A percentile compares a stretch with the other conserved stretches of the same genome.
Evolutionary conservation across 345 rosid genomes (phyloP).

Genomic region (Rhizophora mangle): DNA sequence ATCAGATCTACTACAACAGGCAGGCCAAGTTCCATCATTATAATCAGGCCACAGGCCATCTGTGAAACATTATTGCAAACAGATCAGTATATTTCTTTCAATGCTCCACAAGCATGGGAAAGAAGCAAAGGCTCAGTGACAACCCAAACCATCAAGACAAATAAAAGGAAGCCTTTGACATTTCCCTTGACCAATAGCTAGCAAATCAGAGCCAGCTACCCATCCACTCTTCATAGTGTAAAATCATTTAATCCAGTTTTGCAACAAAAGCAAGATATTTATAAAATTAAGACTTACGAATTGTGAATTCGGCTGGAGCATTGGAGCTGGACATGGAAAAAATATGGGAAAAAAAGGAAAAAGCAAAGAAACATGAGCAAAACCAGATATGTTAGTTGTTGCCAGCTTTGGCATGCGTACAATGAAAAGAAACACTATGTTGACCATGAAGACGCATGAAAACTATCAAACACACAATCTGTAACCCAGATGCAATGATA

Average conservation of each 20-base stretch:
- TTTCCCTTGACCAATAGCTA: too few relatives aligned
- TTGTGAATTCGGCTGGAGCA: conserved; percentile 75
- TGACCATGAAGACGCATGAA: background rate
- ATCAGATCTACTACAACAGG: conserved; percentile 57
- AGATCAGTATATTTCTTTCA: conserved; percentile 6
- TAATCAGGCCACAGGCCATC: conserved; percentile 99
- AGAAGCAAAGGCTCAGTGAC: background rate
- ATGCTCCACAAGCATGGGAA: background rate
- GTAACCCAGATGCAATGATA: background rate
- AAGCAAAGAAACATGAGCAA: background rate
- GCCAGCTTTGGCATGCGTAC: background rate
- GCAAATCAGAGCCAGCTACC: background rate
- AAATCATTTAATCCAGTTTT: background rate
- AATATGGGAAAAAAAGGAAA: background rate
- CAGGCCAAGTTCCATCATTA: conserved; percentile 91
- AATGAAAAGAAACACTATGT: background rate
- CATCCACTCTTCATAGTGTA: background rate
- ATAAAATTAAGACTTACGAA: conserved; percentile 58
- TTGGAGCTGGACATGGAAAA: conserved; percentile 42
- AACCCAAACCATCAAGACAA: background rate
- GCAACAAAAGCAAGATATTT: background rate
- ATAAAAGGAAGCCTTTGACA: background rate
- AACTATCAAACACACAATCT: background rate
- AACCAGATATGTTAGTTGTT: conserved; percentile 5
- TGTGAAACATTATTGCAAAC: conserved; percentile 20